phyloP scores from a whole-genome alignment of 495 filamentous ascomycete species.

The Parathielavia appendiculata region DNA sequence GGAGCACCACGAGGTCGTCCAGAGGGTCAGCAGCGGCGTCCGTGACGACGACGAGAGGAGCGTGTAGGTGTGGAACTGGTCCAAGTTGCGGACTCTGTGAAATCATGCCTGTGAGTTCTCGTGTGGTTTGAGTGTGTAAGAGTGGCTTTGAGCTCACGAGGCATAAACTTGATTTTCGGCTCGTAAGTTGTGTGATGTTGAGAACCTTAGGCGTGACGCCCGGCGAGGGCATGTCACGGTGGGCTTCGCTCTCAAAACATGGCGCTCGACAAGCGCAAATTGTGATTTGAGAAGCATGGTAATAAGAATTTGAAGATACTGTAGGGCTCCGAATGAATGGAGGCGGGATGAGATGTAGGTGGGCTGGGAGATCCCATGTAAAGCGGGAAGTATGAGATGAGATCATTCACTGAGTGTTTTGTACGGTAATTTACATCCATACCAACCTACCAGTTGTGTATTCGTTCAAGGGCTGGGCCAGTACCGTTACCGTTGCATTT shows the following conservation, averaged over 20 bases:
- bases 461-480: no score
- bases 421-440: no score
- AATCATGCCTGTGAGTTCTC: background rate
- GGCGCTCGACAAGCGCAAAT: background rate
- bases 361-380: no score
- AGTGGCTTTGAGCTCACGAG: slow-evolving; percentile 33
- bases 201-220: slow-evolving; percentile 24
- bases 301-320: background rate
- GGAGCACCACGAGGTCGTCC: slow-evolving; percentile 62
- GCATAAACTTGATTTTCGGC: slow-evolving; percentile 44
- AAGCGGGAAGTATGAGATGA: no score
- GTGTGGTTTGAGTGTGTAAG: background rate
- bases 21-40: slow-evolving; percentile 61
- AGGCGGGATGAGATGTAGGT: background rate
- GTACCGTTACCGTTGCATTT: no score
- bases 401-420: background rate
- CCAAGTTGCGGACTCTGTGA: slow-evolving; percentile 51
- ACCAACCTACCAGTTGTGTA: no score
- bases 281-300: background rate
- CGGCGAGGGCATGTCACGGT: background rate
- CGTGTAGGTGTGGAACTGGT: slow-evolving; percentile 57
- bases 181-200: slow-evolving; percentile 24
- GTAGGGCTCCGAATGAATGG: background rate
- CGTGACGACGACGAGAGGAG: slow-evolving; percentile 53
- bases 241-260: background rate